Conservation (phyloP, 73 alveolate species). For the Paramecium bursaria region DNA sequence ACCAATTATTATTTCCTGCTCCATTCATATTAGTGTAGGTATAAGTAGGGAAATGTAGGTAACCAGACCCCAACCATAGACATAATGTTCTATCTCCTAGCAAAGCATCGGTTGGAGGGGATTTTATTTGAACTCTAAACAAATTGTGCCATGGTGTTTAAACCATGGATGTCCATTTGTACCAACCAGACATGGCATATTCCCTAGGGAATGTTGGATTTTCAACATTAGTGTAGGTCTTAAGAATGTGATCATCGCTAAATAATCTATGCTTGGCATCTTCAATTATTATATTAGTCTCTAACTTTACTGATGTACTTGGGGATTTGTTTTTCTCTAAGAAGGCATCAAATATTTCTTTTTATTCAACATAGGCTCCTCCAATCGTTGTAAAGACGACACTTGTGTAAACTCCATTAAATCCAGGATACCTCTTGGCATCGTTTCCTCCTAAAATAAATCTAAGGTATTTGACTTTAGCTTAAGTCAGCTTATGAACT, state of each 20-base stretch:
- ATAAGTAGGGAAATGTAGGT: conserved; percentile 34
- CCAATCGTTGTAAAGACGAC: neutral
- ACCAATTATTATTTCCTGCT: conserved; percentile 1
- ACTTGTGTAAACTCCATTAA: conserved; percentile 8
- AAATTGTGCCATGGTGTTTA: conserved; percentile 17
- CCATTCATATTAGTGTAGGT: conserved; percentile 52
- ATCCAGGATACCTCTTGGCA: conserved; percentile 43
- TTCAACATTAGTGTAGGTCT: conserved; percentile 8
- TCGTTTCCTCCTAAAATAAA: conserved; percentile 51
- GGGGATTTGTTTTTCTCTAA: neutral
- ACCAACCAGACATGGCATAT: conserved; percentile 49
- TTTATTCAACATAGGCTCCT: conserved; percentile 22
- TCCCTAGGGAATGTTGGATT: neutral
- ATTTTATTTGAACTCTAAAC: conserved; percentile 19
- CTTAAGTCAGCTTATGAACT: neutral
- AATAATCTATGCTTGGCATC: neutral
- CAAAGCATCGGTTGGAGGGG: conserved; percentile 12
- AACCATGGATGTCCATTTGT: neutral
- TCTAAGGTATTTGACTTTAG: conserved; percentile 6
- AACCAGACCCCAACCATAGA: neutral
- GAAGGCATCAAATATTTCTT: neutral
- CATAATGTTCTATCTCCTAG: conserved; percentile 27
- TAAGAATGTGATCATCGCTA: no score
- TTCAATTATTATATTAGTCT: neutral
- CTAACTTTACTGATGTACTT: neutral